Evolutionary conservation across 1,284 basidiomycete species (phyloP).

Genomic region (Boletus calvinii): DNA sequence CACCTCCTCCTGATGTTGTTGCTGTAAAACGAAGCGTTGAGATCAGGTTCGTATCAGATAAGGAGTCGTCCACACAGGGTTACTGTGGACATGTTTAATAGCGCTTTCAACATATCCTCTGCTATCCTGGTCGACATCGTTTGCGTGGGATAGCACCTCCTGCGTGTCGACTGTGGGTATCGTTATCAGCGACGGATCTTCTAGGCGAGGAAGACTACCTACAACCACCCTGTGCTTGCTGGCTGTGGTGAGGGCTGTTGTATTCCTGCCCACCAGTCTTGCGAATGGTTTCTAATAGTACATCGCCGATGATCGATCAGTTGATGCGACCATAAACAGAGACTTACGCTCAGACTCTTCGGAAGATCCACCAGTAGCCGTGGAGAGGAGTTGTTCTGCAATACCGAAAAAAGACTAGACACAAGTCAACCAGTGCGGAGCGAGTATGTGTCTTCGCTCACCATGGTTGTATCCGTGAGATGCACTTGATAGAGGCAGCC

Average conservation of each 20-base stretch:
- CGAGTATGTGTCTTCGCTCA: conserved; percentile 9
- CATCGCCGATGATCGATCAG: conserved; percentile 15
- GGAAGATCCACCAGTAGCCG: conserved; percentile 47
- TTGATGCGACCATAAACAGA: not conserved
- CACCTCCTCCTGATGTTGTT: conserved; percentile 21
- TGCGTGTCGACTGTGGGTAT: conserved; percentile 55
- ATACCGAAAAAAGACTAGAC: conserved; percentile 61
- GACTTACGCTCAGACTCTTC: conserved; percentile 20
- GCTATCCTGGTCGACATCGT: conserved; percentile 8
- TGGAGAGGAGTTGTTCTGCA: conserved; percentile 52
- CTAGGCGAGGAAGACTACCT: conserved; percentile 14
- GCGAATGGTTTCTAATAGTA: conserved; percentile 18
- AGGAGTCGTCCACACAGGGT: conserved; percentile 14
- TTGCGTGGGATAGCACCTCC: conserved; percentile 49
- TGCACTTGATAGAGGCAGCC: conserved; percentile 7
- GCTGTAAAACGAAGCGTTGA: conserved; percentile 9
- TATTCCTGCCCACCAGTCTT: conserved; percentile 64
- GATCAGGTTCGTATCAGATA: not conserved
- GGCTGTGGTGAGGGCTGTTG: conserved; percentile 48
- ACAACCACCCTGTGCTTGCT: conserved; percentile 34
- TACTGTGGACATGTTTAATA: conserved; percentile 26
- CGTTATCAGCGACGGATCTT: conserved; percentile 1
- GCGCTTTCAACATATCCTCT: conserved; percentile 20
- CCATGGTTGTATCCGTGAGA: conserved; percentile 29
- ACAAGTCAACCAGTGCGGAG: conserved; percentile 2